phyloP scores from a whole-genome alignment of 257 asterid genomes.

The Salvia splendens region DNA sequence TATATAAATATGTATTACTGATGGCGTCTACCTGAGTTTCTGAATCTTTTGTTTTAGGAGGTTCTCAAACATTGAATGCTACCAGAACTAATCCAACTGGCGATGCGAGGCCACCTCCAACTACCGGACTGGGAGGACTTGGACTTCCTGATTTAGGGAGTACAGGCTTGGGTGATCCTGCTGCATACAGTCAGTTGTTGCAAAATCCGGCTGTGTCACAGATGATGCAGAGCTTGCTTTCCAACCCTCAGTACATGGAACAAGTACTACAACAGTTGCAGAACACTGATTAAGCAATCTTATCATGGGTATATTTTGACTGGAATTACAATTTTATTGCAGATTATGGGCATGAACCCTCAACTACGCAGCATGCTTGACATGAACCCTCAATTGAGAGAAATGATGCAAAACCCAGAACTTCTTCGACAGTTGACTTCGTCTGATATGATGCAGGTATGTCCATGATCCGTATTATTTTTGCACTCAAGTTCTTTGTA shows the following conservation, averaged over 20 bases:
- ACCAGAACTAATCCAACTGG: conserved; percentile 53
- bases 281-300: conserved; percentile 24
- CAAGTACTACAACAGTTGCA: conserved; percentile 43
- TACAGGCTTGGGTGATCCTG: conserved; percentile 44
- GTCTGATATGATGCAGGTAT: conserved; percentile 66
- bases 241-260: conserved; percentile 70
- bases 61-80: conserved; percentile 48
- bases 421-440: conserved; percentile 53
- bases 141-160: conserved; percentile 45
- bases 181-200: conserved; percentile 50
- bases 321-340: conserved; percentile 33
- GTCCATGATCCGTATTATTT: background rate
- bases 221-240: conserved; percentile 65
- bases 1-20: conserved; percentile 7
- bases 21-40: conserved; percentile 17
- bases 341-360: conserved; percentile 57
- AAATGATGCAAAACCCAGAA: conserved; percentile 74
- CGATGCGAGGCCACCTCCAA: conserved; percentile 41
- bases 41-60: conserved; percentile 37
- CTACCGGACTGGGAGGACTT: conserved; percentile 56
- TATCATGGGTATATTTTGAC: conserved; percentile 13
- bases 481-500: conserved; percentile 7
- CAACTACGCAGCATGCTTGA: conserved; percentile 58
- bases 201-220: conserved; percentile 64
- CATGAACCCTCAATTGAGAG: conserved; percentile 62